phyloP scores from a whole-genome alignment of 257 asterid species.

The Solanum virginianum region DNA sequence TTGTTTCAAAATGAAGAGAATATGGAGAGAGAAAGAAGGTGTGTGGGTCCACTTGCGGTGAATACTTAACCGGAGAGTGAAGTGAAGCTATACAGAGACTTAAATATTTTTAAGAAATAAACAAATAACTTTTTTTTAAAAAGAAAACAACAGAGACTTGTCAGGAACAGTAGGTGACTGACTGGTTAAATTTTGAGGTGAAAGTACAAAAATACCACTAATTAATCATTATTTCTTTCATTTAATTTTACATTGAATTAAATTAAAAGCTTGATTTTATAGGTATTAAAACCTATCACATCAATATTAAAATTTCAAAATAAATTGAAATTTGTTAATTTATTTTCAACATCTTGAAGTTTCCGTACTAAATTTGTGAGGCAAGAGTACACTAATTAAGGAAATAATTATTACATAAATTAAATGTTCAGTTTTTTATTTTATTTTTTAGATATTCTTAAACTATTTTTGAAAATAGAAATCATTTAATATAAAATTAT shows the following conservation, averaged over 20 bases:
- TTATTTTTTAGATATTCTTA: too few species aligned
- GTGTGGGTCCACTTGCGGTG: constrained; percentile 12
- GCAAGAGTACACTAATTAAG: too few species aligned
- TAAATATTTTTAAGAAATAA: neutral
- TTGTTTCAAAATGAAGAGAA: neutral
- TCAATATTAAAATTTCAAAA: neutral
- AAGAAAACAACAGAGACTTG: neutral
- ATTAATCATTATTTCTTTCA: neutral
- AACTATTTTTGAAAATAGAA: too few species aligned
- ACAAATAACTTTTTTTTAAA: neutral
- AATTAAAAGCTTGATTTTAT: neutral
- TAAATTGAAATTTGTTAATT: neutral
- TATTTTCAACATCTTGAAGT: neutral
- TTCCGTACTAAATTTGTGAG: too few species aligned
- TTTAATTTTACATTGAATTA: neutral
- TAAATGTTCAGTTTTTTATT: too few species aligned
- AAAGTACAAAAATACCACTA: constrained; percentile 25
- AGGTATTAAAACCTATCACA: neutral
- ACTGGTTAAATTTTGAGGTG: neutral
- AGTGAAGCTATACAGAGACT: neutral
- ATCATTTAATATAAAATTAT: too few species aligned
- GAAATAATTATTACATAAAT: too few species aligned
- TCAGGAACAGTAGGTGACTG: neutral
- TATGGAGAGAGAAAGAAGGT: neutral
- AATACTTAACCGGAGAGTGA: constrained; percentile 6